phyloP scores from a whole-genome alignment of 495 filamentous ascomycete genomes.

The Aspergillus coremiiformis region DNA sequence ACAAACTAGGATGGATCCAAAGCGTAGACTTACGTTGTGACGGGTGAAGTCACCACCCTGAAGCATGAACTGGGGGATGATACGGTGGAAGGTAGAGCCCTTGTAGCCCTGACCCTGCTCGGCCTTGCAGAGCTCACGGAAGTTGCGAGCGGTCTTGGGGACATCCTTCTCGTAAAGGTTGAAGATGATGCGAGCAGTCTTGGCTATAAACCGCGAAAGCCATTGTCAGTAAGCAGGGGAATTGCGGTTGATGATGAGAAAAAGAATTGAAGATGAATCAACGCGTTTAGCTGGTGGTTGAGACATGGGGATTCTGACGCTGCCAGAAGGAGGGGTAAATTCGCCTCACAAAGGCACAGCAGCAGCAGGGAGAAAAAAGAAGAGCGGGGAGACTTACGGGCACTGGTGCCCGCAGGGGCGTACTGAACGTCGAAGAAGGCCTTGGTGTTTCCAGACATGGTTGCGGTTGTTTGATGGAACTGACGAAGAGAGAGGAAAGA shows the following conservation, averaged over 20 bases:
- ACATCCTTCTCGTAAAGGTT: conserved; percentile 79
- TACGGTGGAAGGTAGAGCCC: conserved; percentile 84
- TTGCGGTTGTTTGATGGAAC: conserved; percentile 57
- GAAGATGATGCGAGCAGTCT: conserved; percentile 79
- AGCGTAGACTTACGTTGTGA: conserved; percentile 59
- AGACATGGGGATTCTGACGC: not conserved
- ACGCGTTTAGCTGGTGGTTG: not conserved
- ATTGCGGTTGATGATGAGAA: not conserved
- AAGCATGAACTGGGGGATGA: conserved; percentile 99
- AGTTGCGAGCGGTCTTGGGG: conserved; percentile 93
- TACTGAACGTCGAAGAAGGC: conserved; percentile 60
- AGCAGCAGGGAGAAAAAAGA: conserved; percentile 5
- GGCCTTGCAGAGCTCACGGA: conserved; percentile 89
- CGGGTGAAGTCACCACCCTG: conserved; percentile 98
- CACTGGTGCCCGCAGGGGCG: conserved; percentile 47
- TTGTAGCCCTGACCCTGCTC: conserved; percentile 88
- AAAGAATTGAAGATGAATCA: not conserved
- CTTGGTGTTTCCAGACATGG: conserved; percentile 54
- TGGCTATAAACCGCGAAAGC: conserved; percentile 42
- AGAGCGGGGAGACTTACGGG: conserved; percentile 47
- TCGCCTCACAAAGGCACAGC: not conserved
- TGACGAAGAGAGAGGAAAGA: conserved; percentile 42
- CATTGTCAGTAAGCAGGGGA: conserved; percentile 14
- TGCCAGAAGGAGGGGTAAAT: conserved; percentile 13
- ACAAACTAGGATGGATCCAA: not conserved